These are phyloP conservation scores for Rhododendron simsii DNA, from an alignment of 148 eudicot species.

Conservation along the genomic window DNA sequence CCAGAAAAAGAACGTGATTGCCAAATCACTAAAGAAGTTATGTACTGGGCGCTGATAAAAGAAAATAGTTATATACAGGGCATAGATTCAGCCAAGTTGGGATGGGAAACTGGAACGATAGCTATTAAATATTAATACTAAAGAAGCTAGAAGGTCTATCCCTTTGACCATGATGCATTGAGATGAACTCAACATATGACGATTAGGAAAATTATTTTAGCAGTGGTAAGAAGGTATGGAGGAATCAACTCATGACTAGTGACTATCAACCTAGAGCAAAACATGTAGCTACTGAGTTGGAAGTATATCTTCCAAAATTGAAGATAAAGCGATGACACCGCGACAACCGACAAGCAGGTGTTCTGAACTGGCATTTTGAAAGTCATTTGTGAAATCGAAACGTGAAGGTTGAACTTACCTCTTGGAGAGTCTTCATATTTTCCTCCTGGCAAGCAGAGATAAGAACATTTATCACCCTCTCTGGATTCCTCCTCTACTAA, in stretches of 20 bases:
- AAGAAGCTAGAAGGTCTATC: neutral
- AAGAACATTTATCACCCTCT: constrained; percentile 6
- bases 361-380: neutral
- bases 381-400: neutral
- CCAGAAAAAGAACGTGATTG: neutral
- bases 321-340: neutral
- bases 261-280: neutral
- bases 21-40: neutral
- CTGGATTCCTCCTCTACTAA: neutral
- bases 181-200: neutral
- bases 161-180: neutral
- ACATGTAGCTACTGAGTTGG: neutral
- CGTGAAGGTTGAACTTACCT: neutral
- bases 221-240: neutral
- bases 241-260: neutral
- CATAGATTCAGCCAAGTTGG: neutral
- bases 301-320: neutral
- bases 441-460: neutral
- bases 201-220: neutral
- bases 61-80: neutral
- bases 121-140: neutral
- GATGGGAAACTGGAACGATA: neutral
- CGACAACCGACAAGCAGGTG: neutral
- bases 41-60: no score
- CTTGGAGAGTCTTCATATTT: neutral